Percentiles rank a stretch among this genome's conserved stretches.
Conservation (phyloP, 352 stramenopile genomes). For the Phytophthora litchii region DNA sequence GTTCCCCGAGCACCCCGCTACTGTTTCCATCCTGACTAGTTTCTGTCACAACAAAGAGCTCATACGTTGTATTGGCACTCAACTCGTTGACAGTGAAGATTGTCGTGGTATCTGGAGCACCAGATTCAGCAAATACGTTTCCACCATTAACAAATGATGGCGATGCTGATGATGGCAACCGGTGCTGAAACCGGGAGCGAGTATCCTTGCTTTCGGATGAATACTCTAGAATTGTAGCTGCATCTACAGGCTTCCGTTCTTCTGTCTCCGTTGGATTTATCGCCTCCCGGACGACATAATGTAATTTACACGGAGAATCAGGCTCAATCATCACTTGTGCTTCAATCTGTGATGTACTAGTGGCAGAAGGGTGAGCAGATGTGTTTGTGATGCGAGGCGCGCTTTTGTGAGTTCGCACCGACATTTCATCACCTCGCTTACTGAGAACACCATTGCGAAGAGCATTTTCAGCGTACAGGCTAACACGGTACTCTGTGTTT, state of each 20-base stretch:
- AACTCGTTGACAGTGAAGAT: constrained; percentile 35
- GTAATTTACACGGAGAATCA: constrained; percentile 42
- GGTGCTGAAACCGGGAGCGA: constrained; percentile 22
- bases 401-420: constrained; percentile 50
- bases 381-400: constrained; percentile 39
- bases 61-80: constrained; percentile 62
- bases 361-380: constrained; percentile 28
- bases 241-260: constrained; percentile 11
- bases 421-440: constrained; percentile 6
- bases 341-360: constrained; percentile 42
- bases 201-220: constrained; percentile 10
- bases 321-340: constrained; percentile 28
- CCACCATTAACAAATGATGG: constrained; percentile 18
- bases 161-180: constrained; percentile 22
- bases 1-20: constrained; percentile 55
- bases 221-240: constrained; percentile 26
- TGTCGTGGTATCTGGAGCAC: constrained; percentile 1
- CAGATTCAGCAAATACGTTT: constrained; percentile 9
- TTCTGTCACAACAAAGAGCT: constrained; percentile 56
- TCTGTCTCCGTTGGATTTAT: constrained; percentile 7
- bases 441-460: constrained; percentile 64
- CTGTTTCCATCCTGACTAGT: constrained; percentile 38
- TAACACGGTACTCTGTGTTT: constrained; percentile 47
- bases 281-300: constrained; percentile 47
- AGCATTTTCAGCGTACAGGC: constrained; percentile 62